phyloP scores from a whole-genome alignment of 306 rosid genomes.

The Quercus gilva region DNA sequence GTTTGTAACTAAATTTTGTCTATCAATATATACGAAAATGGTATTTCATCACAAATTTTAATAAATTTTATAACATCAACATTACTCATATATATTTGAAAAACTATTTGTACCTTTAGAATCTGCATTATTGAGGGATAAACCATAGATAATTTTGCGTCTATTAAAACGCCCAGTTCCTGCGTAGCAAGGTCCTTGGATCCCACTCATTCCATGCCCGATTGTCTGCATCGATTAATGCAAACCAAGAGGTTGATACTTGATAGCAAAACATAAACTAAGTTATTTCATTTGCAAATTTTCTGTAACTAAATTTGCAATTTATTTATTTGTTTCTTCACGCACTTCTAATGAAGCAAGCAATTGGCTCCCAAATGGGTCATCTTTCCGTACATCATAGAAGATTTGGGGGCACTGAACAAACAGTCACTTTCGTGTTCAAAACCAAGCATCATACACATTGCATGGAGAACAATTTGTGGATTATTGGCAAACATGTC shows the following conservation, averaged over 20 bases:
- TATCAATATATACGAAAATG: no score
- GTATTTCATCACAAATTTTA: no score
- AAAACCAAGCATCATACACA: slow-evolving; percentile 56
- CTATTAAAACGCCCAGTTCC: slow-evolving; percentile 63
- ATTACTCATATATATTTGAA: no score
- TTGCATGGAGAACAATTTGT: slow-evolving; percentile 38
- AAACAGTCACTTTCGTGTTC: slow-evolving; percentile 36
- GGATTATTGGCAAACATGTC: slow-evolving; percentile 71
- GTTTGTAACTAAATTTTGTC: no score
- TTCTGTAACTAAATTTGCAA: no score
- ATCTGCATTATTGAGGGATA: slow-evolving; percentile 26
- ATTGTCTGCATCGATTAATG: slow-evolving; percentile 10
- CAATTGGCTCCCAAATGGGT: slow-evolving; percentile 63
- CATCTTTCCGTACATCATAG: slow-evolving; percentile 52
- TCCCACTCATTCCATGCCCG: slow-evolving; percentile 41
- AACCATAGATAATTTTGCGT: slow-evolving; percentile 63
- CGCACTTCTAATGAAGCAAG: slow-evolving; percentile 19
- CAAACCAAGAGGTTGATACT: no score
- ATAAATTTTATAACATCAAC: no score
- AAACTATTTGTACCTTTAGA: no score
- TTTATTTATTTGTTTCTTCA: background rate
- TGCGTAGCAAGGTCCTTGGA: slow-evolving; percentile 46
- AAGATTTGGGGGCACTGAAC: slow-evolving; percentile 58
- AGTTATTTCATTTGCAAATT: no score
- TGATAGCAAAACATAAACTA: no score